Conservation (phyloP, 441 rosid genomes). For the Arabidopsis lyrata region DNA sequence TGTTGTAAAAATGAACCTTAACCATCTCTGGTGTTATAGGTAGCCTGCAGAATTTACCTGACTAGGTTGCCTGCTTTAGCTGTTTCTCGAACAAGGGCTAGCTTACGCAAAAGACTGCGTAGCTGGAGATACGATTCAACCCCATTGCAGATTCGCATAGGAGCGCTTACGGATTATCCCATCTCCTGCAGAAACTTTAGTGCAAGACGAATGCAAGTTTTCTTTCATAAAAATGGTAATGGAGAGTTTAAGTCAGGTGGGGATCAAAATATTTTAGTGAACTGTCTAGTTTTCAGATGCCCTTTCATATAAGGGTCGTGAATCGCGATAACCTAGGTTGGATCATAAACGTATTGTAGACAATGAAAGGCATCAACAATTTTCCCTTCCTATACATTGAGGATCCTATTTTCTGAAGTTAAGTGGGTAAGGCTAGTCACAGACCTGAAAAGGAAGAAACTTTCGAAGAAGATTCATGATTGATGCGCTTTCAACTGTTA, state of each 20-base stretch:
- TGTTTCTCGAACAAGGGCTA: slow-evolving; percentile 60
- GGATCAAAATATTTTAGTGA: slow-evolving; percentile 58
- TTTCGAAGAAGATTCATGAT: too few relatives aligned
- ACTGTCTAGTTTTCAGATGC: slow-evolving; percentile 68
- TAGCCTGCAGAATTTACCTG: not conserved
- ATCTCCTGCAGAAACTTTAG: slow-evolving; percentile 60
- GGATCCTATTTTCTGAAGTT: slow-evolving; percentile 73
- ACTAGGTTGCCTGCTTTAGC: slow-evolving; percentile 59
- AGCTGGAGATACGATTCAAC: slow-evolving; percentile 85
- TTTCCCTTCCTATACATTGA: slow-evolving; percentile 26
- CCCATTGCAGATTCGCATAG: slow-evolving; percentile 80
- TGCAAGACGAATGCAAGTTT: not conserved
- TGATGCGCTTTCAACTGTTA: not conserved
- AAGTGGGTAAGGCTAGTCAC: slow-evolving; percentile 88
- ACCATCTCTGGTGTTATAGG: not conserved
- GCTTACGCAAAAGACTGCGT: slow-evolving; percentile 70
- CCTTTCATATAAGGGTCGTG: slow-evolving; percentile 70
- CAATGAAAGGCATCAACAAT: slow-evolving; percentile 45
- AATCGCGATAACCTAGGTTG: too few relatives aligned
- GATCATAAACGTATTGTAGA: slow-evolving; percentile 21
- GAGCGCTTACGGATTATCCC: slow-evolving; percentile 53
- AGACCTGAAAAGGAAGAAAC: slow-evolving; percentile 53
- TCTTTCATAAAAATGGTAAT: not conserved
- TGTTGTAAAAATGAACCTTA: not conserved
- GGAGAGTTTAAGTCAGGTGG: not conserved